These are phyloP conservation scores for Lasiodiplodia sp. DNA, from an alignment of 2,329 filamentous ascomycete species.

Conservation along the genomic window DNA sequence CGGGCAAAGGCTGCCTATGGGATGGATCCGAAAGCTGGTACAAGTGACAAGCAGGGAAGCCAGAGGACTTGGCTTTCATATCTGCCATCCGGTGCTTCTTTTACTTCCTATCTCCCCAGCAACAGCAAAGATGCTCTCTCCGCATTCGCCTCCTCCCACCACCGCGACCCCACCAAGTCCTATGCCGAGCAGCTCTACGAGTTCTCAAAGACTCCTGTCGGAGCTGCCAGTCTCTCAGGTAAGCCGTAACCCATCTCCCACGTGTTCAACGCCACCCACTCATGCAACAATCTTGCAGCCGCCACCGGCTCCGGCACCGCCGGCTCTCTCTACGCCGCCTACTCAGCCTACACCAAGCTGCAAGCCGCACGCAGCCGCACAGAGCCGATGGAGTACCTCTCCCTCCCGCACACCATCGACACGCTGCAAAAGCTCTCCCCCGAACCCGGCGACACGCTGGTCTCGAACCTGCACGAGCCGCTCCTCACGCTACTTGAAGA, in stretches of 20 bases:
- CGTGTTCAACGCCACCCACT: no score
- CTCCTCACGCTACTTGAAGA: slow-evolving; percentile 57
- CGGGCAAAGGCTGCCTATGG: slow-evolving; percentile 3
- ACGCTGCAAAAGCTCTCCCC: slow-evolving; percentile 45
- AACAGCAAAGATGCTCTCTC: slow-evolving; percentile 52
- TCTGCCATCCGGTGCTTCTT: slow-evolving; percentile 56
- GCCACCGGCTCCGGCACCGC: slow-evolving; percentile 57
- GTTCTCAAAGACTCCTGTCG: slow-evolving; percentile 59
- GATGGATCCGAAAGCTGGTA: neutral
- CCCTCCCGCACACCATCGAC: slow-evolving; percentile 54
- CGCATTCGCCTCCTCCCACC: slow-evolving; percentile 53
- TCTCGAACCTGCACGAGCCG: slow-evolving; percentile 56
- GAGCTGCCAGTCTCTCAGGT: slow-evolving; percentile 55
- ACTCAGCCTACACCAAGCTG: slow-evolving; percentile 54
- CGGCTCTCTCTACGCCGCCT: slow-evolving; percentile 57
- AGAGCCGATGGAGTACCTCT: slow-evolving; percentile 55
- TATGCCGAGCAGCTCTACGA: slow-evolving; percentile 59
- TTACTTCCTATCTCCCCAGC: slow-evolving; percentile 56
- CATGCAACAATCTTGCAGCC: slow-evolving; percentile 37
- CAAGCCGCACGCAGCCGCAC: slow-evolving; percentile 40
- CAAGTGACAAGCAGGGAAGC: slow-evolving; percentile 30
- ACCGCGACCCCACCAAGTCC: slow-evolving; percentile 56
- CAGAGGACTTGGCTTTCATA: slow-evolving; percentile 56
- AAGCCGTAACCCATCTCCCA: no score
- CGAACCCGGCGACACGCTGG: slow-evolving; percentile 43